These are phyloP conservation scores for Stagonosporopsis vannaccii DNA, from an alignment of 2,329 filamentous ascomycete genomes.

Conservation along the genomic window DNA sequence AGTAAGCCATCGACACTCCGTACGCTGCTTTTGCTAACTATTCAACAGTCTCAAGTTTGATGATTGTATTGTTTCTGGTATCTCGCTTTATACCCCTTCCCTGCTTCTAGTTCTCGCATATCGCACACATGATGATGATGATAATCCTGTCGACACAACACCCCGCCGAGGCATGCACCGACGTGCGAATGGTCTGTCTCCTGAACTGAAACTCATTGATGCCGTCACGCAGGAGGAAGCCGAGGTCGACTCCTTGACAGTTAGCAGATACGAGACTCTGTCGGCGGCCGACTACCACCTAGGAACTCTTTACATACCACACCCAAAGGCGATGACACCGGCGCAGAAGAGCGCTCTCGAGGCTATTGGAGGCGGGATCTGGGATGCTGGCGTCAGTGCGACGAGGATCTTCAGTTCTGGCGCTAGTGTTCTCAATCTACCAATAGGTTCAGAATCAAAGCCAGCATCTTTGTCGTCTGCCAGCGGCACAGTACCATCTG, in stretches of 20 bases:
- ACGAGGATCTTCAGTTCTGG: conserved; percentile 86
- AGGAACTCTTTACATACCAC: conserved; percentile 78
- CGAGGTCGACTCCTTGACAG: conserved; percentile 83
- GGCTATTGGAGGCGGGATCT: conserved; percentile 77
- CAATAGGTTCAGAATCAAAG: conserved; percentile 50
- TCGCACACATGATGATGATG: conserved; percentile 76
- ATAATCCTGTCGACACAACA: conserved; percentile 64
- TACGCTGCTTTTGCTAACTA: conserved; percentile 29
- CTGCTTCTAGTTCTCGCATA: conserved; percentile 92
- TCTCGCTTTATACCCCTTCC: conserved; percentile 94
- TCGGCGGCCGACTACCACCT: conserved; percentile 93
- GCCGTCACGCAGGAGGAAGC: conserved; percentile 82
- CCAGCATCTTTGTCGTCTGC: conserved; percentile 44
- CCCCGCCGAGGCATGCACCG: conserved; percentile 72
- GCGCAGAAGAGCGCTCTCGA: conserved; percentile 78
- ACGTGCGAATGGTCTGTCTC: conserved; percentile 80
- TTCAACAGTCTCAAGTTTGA: conserved; percentile 75
- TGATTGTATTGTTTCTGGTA: conserved; percentile 96
- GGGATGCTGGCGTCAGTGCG: conserved; percentile 90
- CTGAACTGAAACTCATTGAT: conserved; percentile 90
- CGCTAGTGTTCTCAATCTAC: conserved; percentile 70
- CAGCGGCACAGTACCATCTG: conserved; percentile 25
- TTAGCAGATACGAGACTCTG: conserved; percentile 86
- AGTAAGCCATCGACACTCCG: conserved; percentile 64
- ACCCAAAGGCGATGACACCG: conserved; percentile 66